These are phyloP conservation scores for Parastagonospora nodorum DNA, from an alignment of 2,329 filamentous ascomycete species.

Conservation along the genomic window DNA sequence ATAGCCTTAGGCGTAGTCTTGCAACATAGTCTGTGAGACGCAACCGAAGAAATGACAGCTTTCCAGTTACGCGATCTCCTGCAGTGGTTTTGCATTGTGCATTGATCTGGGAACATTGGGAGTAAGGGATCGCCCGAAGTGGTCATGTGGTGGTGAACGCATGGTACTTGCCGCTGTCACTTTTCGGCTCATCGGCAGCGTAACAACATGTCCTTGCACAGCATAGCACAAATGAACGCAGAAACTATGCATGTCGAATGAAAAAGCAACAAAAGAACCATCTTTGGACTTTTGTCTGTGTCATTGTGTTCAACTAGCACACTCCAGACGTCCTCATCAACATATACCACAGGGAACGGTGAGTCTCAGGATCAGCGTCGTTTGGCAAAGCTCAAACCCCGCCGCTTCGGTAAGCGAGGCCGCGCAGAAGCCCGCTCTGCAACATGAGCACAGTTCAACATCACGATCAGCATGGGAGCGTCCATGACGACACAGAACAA, in stretches of 20 bases:
- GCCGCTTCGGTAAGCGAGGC: no score
- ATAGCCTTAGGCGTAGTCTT: conserved; percentile 17
- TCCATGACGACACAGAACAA: no score
- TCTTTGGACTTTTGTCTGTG: background rate
- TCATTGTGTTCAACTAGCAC: background rate
- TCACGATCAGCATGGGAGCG: no score
- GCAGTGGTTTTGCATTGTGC: conserved; percentile 5
- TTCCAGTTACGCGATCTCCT: conserved; percentile 7
- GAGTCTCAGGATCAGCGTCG: no score
- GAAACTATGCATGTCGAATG: background rate
- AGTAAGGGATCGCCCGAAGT: conserved; percentile 1
- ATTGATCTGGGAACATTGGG: background rate
- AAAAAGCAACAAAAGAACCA: background rate
- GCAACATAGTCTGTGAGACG: conserved; percentile 7
- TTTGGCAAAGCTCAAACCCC: no score
- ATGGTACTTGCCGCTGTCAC: conserved; percentile 21
- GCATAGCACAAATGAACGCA: conserved; percentile 1
- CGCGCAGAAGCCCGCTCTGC: no score
- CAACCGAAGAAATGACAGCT: conserved; percentile 11
- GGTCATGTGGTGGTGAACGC: conserved; percentile 17
- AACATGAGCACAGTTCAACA: no score
- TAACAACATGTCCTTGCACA: conserved; percentile 1
- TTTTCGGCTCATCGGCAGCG: background rate
- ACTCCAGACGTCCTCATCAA: no score
- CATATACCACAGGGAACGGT: no score